Base-by-base conservation (phyloP, 352 stramenopile species). In the Pythium brassicae region DNA sequence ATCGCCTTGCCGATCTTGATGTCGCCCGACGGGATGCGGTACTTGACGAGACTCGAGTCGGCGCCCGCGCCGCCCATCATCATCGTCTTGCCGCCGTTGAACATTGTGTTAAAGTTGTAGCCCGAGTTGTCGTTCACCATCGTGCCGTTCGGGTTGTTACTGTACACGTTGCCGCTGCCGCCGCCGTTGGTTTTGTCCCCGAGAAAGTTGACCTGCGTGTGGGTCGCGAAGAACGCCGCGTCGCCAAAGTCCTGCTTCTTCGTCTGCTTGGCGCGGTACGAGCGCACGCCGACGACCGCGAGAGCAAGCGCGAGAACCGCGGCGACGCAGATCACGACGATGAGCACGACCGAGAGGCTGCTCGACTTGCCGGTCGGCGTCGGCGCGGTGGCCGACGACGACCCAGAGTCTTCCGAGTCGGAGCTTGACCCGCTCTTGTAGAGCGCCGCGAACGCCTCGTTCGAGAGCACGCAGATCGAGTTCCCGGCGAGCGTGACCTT, bases 11-110 rank as follows among this genome's bases (percentile, higher is more conserved):
- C 66, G 26, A 90, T 65, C 32, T 72, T 64, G 39, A 93, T 74
- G 29, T 89, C 78, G 27, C 73, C 73, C 17, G 71, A 74, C 14
- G 78, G 76, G 25, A 93, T 86, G 40, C 81, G 80, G 66, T 91
- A 91, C 55, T 89, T 89, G 45, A 89, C 59, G 10, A 91, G 70
- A 5, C 65, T 80, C 20, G 72, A 76, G 59, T 92, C 83, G 22
- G 83, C 72, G 15, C 57, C 67, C 23, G 67, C 72, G 6, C 72
- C 72, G 27, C 76, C 79, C 69, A 76, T 82, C 59, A 80, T 73
- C 8, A 67, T 78, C 50, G 77, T 63, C 45, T 86, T 84, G 40
- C 64, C 66, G 43, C 63, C 71, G 42, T 59, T 82, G 55, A 80
- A 82, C 47, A 85, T 86, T 32, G 76, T 83, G 54, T 74, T 78